Conservation (phyloP, 2,329 filamentous ascomycete genomes). For the Nothomitra cinnamomea region DNA sequence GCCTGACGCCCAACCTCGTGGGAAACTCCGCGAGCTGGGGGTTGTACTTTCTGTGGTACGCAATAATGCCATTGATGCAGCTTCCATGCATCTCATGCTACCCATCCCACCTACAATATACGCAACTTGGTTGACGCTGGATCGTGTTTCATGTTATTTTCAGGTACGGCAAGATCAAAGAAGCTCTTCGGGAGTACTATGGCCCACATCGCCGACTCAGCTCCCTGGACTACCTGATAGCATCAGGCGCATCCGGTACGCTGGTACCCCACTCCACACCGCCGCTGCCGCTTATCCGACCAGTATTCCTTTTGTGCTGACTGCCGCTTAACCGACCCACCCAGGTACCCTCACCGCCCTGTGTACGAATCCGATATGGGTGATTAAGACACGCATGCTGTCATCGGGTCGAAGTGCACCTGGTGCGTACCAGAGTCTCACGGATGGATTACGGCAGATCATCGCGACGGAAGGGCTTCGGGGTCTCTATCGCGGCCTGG, state of each 20-base stretch:
- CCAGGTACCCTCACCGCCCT: conserved; percentile 58
- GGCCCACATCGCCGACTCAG: conserved; percentile 12
- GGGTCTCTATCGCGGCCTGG: conserved; percentile 78
- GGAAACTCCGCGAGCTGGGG: conserved; percentile 87
- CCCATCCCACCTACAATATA: too few relatives aligned
- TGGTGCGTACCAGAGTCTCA: conserved; percentile 70
- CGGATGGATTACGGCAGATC: conserved; percentile 50
- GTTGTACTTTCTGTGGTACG: conserved; percentile 63
- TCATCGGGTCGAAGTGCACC: conserved; percentile 57
- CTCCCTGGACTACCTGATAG: conserved; percentile 15
- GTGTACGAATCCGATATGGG: conserved; percentile 92
- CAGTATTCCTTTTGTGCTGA: conserved; percentile 11
- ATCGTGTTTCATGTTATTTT: neutral
- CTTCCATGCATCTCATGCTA: neutral
- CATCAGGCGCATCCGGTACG: conserved; percentile 15
- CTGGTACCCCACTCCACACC: neutral
- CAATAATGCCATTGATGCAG: neutral
- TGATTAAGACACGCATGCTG: conserved; percentile 94
- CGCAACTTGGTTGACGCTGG: conserved; percentile 2
- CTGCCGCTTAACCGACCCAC: conserved; percentile 10
- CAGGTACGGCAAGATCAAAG: conserved; percentile 41
- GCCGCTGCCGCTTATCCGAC: conserved; percentile 12
- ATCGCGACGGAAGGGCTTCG: conserved; percentile 51
- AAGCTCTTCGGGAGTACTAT: conserved; percentile 28
- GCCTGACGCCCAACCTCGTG: conserved; percentile 74